A percentile compares a stretch with the other conserved stretches of the same genome.
Evolutionary conservation across 2,329 filamentous ascomycete genomes (phyloP).

Genomic region (Bipolaris bicolor): DNA sequence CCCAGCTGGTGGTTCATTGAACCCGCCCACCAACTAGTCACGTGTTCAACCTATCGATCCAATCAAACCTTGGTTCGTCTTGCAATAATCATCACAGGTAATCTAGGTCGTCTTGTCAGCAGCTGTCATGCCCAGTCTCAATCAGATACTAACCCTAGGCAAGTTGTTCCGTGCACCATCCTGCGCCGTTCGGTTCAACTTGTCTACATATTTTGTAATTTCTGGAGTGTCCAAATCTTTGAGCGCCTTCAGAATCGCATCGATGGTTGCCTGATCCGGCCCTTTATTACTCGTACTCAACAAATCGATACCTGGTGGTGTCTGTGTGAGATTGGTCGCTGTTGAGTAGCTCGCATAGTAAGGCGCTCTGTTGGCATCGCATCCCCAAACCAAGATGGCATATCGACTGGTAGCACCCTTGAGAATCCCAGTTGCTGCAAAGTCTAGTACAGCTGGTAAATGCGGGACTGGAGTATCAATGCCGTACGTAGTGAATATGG

Average conservation of each 20-base stretch:
- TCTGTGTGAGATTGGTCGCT: constrained; percentile 9
- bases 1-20: not conserved
- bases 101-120: not conserved
- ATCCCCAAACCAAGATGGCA: constrained; percentile 26
- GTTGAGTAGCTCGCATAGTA: constrained; percentile 26
- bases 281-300: constrained; percentile 17
- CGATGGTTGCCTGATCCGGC: constrained; percentile 14
- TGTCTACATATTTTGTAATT: constrained; percentile 9
- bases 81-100: constrained; percentile 25
- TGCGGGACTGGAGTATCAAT: constrained; percentile 15
- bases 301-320: constrained; percentile 24
- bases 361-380: constrained; percentile 13
- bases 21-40: too few species aligned
- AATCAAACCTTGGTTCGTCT: constrained; percentile 20
- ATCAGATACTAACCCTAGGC: constrained; percentile 3
- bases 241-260: constrained; percentile 7
- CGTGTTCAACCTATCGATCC: not conserved
- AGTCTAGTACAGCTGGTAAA: constrained; percentile 10
- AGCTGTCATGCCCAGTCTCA: not conserved
- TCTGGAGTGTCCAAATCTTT: constrained; percentile 14
- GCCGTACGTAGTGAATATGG: constrained; percentile 23
- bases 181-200: constrained; percentile 12
- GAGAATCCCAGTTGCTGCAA: constrained; percentile 21
- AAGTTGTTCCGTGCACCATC: constrained; percentile 17
- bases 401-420: constrained; percentile 19